phyloP scores from a whole-genome alignment of 148 eudicot genomes.

The Cornus controversa region DNA sequence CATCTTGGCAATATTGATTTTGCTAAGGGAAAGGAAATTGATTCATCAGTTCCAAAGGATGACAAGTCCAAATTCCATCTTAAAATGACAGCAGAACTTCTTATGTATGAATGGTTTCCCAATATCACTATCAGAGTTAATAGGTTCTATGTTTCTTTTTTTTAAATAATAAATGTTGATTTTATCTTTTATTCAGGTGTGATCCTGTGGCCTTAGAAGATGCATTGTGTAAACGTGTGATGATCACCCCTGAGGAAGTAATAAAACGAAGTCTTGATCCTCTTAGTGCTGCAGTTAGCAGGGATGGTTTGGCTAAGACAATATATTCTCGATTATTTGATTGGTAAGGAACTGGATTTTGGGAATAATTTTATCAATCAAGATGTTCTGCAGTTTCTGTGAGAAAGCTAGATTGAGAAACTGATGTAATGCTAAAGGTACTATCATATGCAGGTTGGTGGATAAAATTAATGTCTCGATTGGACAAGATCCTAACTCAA shows the following conservation, averaged over 20 bases:
- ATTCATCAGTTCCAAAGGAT: slow-evolving; percentile 90
- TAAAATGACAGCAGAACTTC: slow-evolving; percentile 81
- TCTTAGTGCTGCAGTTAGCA: slow-evolving; percentile 82
- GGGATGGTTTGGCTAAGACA: slow-evolving; percentile 98
- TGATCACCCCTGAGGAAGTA: slow-evolving; percentile 99
- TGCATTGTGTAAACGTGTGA: slow-evolving; percentile 92
- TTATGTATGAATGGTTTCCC: slow-evolving; percentile 54
- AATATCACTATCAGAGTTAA: background rate
- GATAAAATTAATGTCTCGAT: slow-evolving; percentile 89
- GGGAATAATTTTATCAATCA: background rate
- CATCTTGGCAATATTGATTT: slow-evolving; percentile 96
- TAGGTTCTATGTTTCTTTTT: background rate
- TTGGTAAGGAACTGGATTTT: slow-evolving; percentile 50
- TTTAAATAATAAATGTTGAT: slow-evolving; percentile 16
- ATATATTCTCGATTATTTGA: slow-evolving; percentile 88
- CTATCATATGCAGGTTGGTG: slow-evolving; percentile 73
- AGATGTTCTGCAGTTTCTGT: background rate
- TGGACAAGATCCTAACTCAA: slow-evolving; percentile 91
- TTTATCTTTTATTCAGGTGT: slow-evolving; percentile 55
- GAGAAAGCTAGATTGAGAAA: slow-evolving; percentile 4
- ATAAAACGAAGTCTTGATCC: slow-evolving; percentile 96
- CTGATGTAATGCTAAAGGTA: background rate
- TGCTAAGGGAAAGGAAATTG: slow-evolving; percentile 86
- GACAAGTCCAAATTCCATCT: slow-evolving; percentile 90
- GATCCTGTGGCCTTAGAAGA: slow-evolving; percentile 83